Conservation (phyloP, 768 basidiomycete genomes). For the Grammothele lineata region DNA sequence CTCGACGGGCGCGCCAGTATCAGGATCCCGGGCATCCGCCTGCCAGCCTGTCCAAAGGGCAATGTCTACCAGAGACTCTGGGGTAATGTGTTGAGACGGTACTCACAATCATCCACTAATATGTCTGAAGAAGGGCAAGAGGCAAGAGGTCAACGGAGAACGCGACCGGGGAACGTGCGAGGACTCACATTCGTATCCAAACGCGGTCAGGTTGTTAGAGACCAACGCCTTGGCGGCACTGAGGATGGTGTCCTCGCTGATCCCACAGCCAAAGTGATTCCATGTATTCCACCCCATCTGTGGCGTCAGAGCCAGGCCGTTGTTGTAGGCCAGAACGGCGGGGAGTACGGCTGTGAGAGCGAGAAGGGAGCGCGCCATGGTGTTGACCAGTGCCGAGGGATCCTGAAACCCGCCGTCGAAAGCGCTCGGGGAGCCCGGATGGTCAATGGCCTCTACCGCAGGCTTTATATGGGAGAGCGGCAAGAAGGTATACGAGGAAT, state of each 20-base stretch:
- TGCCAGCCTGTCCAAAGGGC: conserved; percentile 27
- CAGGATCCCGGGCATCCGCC: conserved; percentile 24
- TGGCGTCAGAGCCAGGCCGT: conserved; percentile 30
- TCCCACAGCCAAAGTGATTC: conserved; percentile 37
- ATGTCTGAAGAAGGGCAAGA: conserved; percentile 24
- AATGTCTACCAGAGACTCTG: no score
- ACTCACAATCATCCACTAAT: conserved; percentile 35
- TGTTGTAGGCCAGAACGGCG: conserved; percentile 18
- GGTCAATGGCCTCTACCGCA: no score
- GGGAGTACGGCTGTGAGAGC: conserved; percentile 9
- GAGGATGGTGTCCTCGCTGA: conserved; percentile 32
- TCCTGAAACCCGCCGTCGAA: no score
- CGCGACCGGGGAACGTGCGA: background rate
- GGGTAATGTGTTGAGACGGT: background rate
- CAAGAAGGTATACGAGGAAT: no score
- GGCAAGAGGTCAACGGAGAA: no score
- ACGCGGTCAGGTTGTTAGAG: conserved; percentile 27
- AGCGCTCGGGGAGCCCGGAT: no score
- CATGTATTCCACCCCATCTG: conserved; percentile 38
- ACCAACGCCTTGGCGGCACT: conserved; percentile 30
- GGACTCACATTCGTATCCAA: conserved; percentile 35
- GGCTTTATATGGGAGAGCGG: no score
- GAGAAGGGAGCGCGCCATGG: conserved; percentile 9
- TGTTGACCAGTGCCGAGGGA: no score
- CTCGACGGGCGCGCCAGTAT: conserved; percentile 27